These are phyloP conservation scores for Ceratocystis colombiana DNA, from an alignment of 2,329 filamentous ascomycete species.

Conservation along the genomic window DNA sequence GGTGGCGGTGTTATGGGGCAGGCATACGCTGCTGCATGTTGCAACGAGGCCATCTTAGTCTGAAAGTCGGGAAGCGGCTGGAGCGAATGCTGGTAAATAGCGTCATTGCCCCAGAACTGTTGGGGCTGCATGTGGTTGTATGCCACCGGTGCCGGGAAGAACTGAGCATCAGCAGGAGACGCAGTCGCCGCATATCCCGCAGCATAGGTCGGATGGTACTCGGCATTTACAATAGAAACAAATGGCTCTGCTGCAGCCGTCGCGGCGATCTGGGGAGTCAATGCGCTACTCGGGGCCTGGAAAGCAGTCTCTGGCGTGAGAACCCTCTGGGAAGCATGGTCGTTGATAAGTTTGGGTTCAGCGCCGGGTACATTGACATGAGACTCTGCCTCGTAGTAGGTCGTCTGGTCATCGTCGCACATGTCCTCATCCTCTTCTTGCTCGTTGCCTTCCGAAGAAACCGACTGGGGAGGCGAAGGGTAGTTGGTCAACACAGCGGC, in stretches of 20 bases:
- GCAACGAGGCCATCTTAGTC: slow-evolving; percentile 1
- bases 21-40: background rate
- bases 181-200: background rate
- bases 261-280: slow-evolving; percentile 31
- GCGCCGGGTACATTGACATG: background rate
- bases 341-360: background rate
- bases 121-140: background rate
- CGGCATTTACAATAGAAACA: slow-evolving; percentile 20
- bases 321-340: background rate
- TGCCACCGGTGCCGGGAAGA: background rate
- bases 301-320: background rate
- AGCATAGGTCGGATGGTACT: slow-evolving; percentile 12
- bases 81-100: slow-evolving; percentile 1
- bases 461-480: slow-evolving; percentile 32
- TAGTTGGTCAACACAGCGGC: background rate
- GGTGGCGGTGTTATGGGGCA: background rate
- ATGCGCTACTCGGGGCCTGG: slow-evolving; percentile 24
- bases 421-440: background rate
- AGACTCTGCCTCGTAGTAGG: background rate
- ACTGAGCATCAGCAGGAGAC: slow-evolving; percentile 5
- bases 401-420: background rate
- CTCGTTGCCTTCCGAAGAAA: background rate
- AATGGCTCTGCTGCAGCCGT: slow-evolving; percentile 10
- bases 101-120: background rate
- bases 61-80: background rate